Evolutionary conservation across 2,329 filamentous ascomycete genomes (phyloP), one percentile per base, ranked within the genome.

Genomic region (Hymenotorrendiella dingleyae): DNA sequence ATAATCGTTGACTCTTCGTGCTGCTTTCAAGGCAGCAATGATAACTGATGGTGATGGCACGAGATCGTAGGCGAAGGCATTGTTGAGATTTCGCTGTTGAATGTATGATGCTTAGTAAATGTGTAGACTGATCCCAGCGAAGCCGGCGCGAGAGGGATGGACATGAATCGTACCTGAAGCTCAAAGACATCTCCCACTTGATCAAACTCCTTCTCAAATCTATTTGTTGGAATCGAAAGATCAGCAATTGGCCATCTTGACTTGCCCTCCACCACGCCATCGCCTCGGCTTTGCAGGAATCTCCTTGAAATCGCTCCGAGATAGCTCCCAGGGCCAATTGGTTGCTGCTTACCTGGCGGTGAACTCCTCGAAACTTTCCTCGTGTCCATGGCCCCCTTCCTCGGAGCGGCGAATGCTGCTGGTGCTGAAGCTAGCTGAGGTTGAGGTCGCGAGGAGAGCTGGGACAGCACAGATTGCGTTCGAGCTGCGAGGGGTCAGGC

Each of bases 191-290:
- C 93, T 73, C 97, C 88, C 56, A 98, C 93, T 64, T 73, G 71
- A 53, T 98, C 91, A 65, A 98, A 98, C 74, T 98, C 93, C 81
- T 96, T 96, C 80, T 98, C 93, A 66, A 94, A 98, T 74, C 93
- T 98, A 66, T 63, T 43, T 23, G 52, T 60, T 45, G 45, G 45
- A 40, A 49, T 51, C 45, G 50, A 46, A 45, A 48, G 20, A 57
- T 74, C 62, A 69, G 66, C 60, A 62, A 64, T 64, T 58, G 58
- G 59, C 54, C 52, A 46, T 53, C 47, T 28, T 52, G 44, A 46
- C 41, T 39, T 53, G 48, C 21, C 42, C 20, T 38, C 29, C 38
- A 33, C 23, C 32, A 41, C 41, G 45, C 36, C 22, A n/a, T 28
- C 32, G 45, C 45, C 49, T 50, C 44, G 46, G 49, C 43, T 40